Conservation (phyloP, 1,284 basidiomycete genomes). For the Trametes polyzona region DNA sequence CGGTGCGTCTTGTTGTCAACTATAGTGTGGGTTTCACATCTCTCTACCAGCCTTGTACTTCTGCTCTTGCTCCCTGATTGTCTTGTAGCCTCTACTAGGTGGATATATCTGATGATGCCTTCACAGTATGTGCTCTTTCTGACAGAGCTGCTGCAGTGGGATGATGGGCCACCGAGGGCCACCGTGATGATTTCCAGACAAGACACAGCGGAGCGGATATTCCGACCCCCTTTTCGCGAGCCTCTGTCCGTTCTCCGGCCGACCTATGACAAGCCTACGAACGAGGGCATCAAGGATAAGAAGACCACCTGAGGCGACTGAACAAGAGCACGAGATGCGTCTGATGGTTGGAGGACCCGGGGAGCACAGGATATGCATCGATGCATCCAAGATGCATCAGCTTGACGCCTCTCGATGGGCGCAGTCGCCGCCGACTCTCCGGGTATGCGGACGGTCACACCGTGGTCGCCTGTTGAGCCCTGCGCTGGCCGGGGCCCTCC, state of each 20-base stretch:
- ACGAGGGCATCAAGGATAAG: not conserved
- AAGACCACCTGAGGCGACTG: not conserved
- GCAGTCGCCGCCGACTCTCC: too few relatives aligned
- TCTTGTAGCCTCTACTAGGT: not conserved
- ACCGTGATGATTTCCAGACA: not conserved
- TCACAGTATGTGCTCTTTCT: not conserved
- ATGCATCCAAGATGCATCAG: slow-evolving; percentile 15
- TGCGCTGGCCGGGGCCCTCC: too few relatives aligned
- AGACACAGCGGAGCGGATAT: not conserved
- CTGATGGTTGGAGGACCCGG: not conserved
- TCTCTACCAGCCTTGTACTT: too few relatives aligned
- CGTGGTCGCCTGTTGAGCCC: not conserved
- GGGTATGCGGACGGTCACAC: not conserved
- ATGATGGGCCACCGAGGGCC: not conserved
- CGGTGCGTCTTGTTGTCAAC: too few relatives aligned
- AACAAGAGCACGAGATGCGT: not conserved
- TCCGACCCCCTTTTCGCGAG: not conserved
- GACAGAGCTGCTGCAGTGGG: not conserved
- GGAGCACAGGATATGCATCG: slow-evolving; percentile 7
- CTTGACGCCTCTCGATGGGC: not conserved
- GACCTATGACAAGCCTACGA: not conserved
- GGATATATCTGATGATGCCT: not conserved
- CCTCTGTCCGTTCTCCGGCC: not conserved
- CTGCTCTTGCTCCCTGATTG: too few relatives aligned
- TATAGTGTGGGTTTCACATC: too few relatives aligned